Base-by-base conservation (phyloP, 257 asterid genomes). In the Primulina tabacum region DNA sequence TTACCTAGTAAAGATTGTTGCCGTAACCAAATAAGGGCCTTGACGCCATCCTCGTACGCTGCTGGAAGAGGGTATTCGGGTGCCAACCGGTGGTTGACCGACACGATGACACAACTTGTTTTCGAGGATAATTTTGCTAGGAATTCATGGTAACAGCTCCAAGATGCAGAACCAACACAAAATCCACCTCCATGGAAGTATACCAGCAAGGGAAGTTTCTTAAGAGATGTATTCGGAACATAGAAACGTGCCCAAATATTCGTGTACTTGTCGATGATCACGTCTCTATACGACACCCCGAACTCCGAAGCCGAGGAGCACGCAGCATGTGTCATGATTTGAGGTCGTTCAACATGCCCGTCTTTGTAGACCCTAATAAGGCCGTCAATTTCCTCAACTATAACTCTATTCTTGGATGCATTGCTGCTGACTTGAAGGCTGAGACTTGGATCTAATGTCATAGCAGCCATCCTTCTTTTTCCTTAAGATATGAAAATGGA, bases 151-250 rank as follows among this genome's bases (percentile, higher is more conserved):
- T 92, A 92, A 74, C 95, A 90, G 59, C 69, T 74, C 97, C 97
- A 90, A 7, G 95, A 83, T 9, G 96, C 81, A 33, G 97, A 82
- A 17, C 96, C 98, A 10, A 92, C 95, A 60, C 98, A 92, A 67
- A 92, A 90, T 47, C 96, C 97, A 68, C 97, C 97, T 0, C 97
- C 97, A 71, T 88, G 97, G 62, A 88, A 92, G 81, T 90, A 92
- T 7, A 88, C 71, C 0, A 92, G 59, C 35, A 92, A 35, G n/a
- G 96, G 93, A 24, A 82, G 81, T 50, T 73, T 80, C 7, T 73
- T 74, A 0, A 38, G 75, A 43, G 72, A 43, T 37, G 62, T 63
- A 72, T 67, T 82, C 20, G 97, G 98, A 74, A 82, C 68, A 33
- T 90, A 92, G 55, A 76, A 62, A 75, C 98, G 96, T 32, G 89